A percentile compares a stretch with the other conserved stretches of the same genome.
Evolutionary conservation across 257 asterid genomes (phyloP).

Genomic region (Anisodus tanguticus): DNA sequence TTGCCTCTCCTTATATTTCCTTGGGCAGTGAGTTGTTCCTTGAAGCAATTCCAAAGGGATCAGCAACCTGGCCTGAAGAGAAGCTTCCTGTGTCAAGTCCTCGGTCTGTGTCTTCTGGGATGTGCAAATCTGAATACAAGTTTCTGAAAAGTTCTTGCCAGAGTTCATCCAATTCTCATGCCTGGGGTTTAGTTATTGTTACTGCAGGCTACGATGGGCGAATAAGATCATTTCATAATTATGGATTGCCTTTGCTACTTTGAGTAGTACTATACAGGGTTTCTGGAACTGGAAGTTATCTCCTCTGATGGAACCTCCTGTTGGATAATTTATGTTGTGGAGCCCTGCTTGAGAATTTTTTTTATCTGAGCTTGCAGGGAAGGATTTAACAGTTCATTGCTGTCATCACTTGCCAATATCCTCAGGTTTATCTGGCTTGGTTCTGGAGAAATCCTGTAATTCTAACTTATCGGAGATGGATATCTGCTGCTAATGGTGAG

Average conservation of each 20-base stretch:
- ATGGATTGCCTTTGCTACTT: constrained; percentile 76
- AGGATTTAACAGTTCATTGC: not conserved
- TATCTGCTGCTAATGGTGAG: not conserved
- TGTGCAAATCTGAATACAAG: constrained; percentile 74
- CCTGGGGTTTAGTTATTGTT: constrained; percentile 88
- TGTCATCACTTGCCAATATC: not conserved
- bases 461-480: not conserved
- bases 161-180: constrained; percentile 64
- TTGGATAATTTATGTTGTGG: not conserved
- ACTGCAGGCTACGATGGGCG: constrained; percentile 92
- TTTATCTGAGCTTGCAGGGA: not conserved
- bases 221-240: constrained; percentile 83
- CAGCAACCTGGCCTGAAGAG: constrained; percentile 99
- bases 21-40: constrained; percentile 59
- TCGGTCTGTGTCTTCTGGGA: constrained; percentile 37
- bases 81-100: constrained; percentile 68
- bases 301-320: constrained; percentile 24
- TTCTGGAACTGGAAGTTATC: constrained; percentile 16
- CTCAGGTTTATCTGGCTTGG: not conserved
- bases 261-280: constrained; percentile 34
- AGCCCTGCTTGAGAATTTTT: not conserved
- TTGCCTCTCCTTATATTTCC: constrained; percentile 56
- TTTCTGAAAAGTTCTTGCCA: constrained; percentile 70
- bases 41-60: constrained; percentile 63
- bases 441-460: not conserved